Base-by-base conservation (phyloP, 441 rosid species). In the Pelargonium fulgidum region DNA sequence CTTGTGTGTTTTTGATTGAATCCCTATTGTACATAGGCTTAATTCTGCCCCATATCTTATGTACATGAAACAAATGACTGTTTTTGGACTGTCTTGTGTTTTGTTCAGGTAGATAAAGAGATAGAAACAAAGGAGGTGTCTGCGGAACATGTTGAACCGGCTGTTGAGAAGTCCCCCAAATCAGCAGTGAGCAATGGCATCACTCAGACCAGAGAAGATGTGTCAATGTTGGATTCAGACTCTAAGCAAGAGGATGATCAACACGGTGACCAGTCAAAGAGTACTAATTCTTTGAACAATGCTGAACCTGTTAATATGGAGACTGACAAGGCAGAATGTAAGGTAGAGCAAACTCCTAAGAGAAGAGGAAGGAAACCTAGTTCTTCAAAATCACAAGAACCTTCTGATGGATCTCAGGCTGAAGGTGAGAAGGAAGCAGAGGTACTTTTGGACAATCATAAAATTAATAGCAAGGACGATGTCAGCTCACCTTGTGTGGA, bases 381-480 rank as follows among this genome's bases (percentile, higher is more conserved):
- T 68, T 70, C 81, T 58, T 74, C 72, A 11, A 84, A 79, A 77
- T 59, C 70, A 26, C n/a, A 69, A 6, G 89, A 78, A 52, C 79
- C 84, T 77, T 81, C 85, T 59, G 81, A 77, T 10, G 72, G 72
- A 74, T 73, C 83, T 82, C 76, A 70, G 64, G 50, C 68, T 78
- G 85, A 73, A 75, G 79, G 72, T 65, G 84, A 77, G 68, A 82
- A 81, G 70, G 87, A 78, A 71, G 65, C 75, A 44, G 81, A 70
- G 75, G 70, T 78, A 64, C 54, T 61, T 29, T 45, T 68, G n/a
- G 86, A 85, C 20, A n/a, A 56, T 64, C 78, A 50, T 74, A 80
- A 79, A 76, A 68, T 62, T 67, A 65, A 16, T 12, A 29, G 77
- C 75, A 79, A 81, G 76, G 87, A 78, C 65, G 66, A 64, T 72